Conservation (phyloP, 2,329 filamentous ascomycete species). For the Clonostachys byssicola region DNA sequence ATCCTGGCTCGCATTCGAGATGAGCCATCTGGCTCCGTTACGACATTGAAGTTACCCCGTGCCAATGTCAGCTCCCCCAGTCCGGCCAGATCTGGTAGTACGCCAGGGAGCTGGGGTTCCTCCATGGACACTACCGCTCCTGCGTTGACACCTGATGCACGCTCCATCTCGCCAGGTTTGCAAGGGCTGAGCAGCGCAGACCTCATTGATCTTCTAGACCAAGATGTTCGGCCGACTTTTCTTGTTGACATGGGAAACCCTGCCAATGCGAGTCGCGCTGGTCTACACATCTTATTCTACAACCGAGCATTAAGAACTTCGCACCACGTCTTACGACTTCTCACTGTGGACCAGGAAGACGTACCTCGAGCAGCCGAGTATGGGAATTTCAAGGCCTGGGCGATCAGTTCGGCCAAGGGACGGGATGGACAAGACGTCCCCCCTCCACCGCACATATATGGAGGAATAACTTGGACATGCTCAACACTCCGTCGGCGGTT, state of each 20-base stretch:
- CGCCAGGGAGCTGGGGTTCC: conserved; percentile 47
- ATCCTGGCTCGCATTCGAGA: conserved; percentile 44
- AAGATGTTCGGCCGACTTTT: conserved; percentile 73
- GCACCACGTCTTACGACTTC: conserved; percentile 47
- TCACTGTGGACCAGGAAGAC: conserved; percentile 44
- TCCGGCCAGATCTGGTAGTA: conserved; percentile 42
- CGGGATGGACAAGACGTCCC: conserved; percentile 47
- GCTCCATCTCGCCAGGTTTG: conserved; percentile 39
- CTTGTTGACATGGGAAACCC: conserved; percentile 64
- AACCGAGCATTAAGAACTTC: conserved; percentile 63
- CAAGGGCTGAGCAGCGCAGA: conserved; percentile 61
- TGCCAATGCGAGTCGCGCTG: conserved; percentile 46
- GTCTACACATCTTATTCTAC: conserved; percentile 60
- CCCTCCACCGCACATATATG: conserved; percentile 55
- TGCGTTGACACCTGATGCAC: conserved; percentile 46
- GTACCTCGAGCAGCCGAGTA: conserved; percentile 42
- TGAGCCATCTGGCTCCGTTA: conserved; percentile 36
- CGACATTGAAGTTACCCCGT: conserved; percentile 50
- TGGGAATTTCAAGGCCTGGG: conserved; percentile 66
- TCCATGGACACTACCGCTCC: conserved; percentile 48
- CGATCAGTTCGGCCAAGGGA: conserved; percentile 49
- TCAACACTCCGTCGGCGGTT: conserved; percentile 66
- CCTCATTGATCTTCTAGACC: conserved; percentile 68
- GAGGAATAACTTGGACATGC: conserved; percentile 64
- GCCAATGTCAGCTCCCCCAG: conserved; percentile 45